Evolutionary conservation across 2,329 filamentous ascomycete genomes (phyloP), one percentile per base, ranked within the genome.

Genomic region (Kalmusia sp.): DNA sequence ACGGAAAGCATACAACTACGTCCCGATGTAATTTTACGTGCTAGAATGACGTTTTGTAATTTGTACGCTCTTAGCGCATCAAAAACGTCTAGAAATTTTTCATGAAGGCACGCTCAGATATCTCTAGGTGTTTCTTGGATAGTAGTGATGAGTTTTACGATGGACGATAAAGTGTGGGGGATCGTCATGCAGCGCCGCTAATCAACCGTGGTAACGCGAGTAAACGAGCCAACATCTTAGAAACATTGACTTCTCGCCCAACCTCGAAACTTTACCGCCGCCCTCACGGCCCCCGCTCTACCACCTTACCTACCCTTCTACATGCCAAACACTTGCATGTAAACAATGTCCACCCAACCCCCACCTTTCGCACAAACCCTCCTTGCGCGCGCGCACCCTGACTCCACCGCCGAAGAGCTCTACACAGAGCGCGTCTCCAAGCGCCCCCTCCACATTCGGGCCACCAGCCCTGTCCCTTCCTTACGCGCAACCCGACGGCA

Each of bases 351-450:
- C 11, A 54, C 59, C 33, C 55, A 61, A 33, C 33, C 57, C 27
- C 49, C 49, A 5, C 66, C 65, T 19, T 65, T 71, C 40, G 59
- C 65, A 6, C 66, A 71, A 82, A 86, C 59, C 6, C 86, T 97
- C 45, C 87, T 98, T 48, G 76, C 83, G 5, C 87, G 90, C 65
- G 92, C 91, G 8, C 92, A 96, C 76, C 88, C 90, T 2, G 88
- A 91, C 22, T 83, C 89, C 59, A 87, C 84, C 52, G 85, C 87
- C 49, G 78, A 80, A 28, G 83, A 86, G 49, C 90, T 96, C 74
- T 93, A 89, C 80, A 81, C 83, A 57, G 91, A 96, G 59, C 92
- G 92, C 75, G 86, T 96, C 71, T 86, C 91, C 65, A 87, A 91
- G 69, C 91, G 92, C 40, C 88, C 91, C 0, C 86, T 97, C 51